phyloP scores from a whole-genome alignment of 192 early-diverging fungal species.

The Endogone sp. region DNA sequence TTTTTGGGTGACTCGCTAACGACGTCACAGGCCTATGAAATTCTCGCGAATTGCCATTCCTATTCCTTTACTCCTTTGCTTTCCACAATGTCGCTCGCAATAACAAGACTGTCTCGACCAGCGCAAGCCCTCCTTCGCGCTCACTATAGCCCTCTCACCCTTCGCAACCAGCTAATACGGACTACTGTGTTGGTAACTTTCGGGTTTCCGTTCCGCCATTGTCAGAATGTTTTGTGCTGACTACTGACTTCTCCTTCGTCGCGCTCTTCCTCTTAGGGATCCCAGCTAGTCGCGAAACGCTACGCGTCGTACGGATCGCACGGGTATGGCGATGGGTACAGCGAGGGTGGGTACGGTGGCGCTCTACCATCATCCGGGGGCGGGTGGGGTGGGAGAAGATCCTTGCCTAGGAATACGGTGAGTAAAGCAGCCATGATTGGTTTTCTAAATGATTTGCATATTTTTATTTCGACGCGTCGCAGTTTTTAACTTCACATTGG shows the following conservation, averaged over 20 bases:
- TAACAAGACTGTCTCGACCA: background rate
- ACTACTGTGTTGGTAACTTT: background rate
- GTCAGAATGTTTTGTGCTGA: background rate
- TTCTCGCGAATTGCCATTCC: too few relatives aligned
- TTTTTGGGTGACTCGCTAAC: too few relatives aligned
- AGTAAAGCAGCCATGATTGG: background rate
- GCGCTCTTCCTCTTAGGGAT: conserved; percentile 5
- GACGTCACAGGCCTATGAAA: too few relatives aligned
- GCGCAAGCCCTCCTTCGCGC: background rate
- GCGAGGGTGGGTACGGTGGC: conserved; percentile 23
- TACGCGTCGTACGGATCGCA: conserved; percentile 20
- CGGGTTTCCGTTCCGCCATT: too few relatives aligned
- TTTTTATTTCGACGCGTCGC: background rate
- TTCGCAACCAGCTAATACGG: background rate
- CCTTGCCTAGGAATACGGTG: conserved; percentile 50
- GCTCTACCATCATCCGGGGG: conserved; percentile 23
- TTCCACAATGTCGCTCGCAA: background rate
- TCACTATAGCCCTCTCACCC: background rate
- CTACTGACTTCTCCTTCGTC: background rate
- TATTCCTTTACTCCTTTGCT: too few relatives aligned
- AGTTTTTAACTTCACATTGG: background rate
- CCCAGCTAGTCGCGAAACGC: conserved; percentile 7
- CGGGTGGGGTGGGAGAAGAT: conserved; percentile 21
- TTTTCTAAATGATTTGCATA: background rate
- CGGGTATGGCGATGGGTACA: conserved; percentile 24